phyloP scores from a whole-genome alignment of 2,329 filamentous ascomycete genomes.

The Diaporthe destruens region DNA sequence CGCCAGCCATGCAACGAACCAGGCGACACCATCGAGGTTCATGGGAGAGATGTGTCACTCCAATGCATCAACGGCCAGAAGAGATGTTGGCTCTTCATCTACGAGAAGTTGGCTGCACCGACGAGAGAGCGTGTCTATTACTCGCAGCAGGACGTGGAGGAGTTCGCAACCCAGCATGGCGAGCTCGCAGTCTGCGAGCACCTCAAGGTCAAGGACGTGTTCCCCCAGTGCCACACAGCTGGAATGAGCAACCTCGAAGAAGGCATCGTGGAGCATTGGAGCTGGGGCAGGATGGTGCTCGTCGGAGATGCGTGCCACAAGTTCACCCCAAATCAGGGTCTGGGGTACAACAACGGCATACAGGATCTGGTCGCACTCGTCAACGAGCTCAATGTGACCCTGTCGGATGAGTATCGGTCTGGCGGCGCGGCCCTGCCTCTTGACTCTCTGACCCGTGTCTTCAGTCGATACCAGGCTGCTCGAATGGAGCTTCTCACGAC shows the following conservation, averaged over 20 bases:
- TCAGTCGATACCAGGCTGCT: conserved; percentile 42
- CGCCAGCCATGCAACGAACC: conserved; percentile 38
- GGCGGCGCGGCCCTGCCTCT: not conserved
- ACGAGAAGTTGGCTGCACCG: conserved; percentile 49
- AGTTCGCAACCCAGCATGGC: conserved; percentile 47
- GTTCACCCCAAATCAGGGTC: conserved; percentile 52
- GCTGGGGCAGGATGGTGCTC: conserved; percentile 52
- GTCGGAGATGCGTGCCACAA: conserved; percentile 55
- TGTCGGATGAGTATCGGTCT: not conserved
- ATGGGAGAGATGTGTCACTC: conserved; percentile 46
- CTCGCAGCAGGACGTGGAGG: conserved; percentile 46
- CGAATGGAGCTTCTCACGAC: conserved; percentile 41
- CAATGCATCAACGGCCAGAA: conserved; percentile 50
- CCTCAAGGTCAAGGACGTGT: conserved; percentile 50
- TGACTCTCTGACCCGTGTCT: not conserved
- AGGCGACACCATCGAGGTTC: conserved; percentile 50
- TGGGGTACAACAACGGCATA: conserved; percentile 53
- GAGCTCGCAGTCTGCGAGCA: conserved; percentile 45
- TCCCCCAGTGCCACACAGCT: conserved; percentile 44
- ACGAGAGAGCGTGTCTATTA: conserved; percentile 45
- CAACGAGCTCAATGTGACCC: conserved; percentile 46
- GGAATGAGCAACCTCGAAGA: conserved; percentile 54
- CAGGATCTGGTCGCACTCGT: conserved; percentile 50
- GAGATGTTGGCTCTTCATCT: conserved; percentile 51
- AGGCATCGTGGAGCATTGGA: conserved; percentile 53